These are phyloP conservation scores for Psilocybe mexicana DNA, from an alignment of 1,284 basidiomycete species.

Conservation along the genomic window DNA sequence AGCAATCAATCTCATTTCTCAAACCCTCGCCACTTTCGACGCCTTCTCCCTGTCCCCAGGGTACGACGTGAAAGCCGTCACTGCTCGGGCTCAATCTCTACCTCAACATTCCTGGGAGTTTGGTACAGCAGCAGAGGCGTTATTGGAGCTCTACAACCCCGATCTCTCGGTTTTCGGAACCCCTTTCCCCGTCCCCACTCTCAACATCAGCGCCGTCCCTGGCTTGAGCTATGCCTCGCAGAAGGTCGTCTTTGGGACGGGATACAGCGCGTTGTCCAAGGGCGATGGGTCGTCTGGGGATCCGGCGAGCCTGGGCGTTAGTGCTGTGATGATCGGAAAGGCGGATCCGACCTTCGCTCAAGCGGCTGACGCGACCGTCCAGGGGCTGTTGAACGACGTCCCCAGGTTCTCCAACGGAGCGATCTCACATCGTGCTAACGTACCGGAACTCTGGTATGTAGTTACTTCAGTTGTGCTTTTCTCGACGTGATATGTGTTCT, in stretches of 20 bases:
- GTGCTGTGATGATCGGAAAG: conserved; percentile 41
- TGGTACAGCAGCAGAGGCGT: conserved; percentile 40
- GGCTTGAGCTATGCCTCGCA: conserved; percentile 37
- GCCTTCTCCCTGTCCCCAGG: conserved; percentile 37
- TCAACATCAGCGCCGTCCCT: conserved; percentile 23
- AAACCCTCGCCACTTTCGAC: conserved; percentile 22
- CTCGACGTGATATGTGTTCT: background rate
- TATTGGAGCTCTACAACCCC: conserved; percentile 44
- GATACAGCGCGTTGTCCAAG: conserved; percentile 33
- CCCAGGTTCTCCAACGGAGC: conserved; percentile 51
- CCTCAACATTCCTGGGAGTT: conserved; percentile 48
- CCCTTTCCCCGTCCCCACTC: conserved; percentile 34
- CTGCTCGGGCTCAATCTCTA: conserved; percentile 31
- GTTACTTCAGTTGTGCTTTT: background rate
- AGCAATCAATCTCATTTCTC: conserved; percentile 19
- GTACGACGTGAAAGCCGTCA: conserved; percentile 39
- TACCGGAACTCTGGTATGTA: conserved; percentile 45
- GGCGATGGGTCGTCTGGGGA: conserved; percentile 44
- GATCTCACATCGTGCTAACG: conserved; percentile 48
- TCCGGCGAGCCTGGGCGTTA: conserved; percentile 45
- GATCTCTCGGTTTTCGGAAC: conserved; percentile 39
- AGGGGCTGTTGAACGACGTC: conserved; percentile 39
- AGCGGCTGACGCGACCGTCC: conserved; percentile 33
- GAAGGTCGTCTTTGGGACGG: conserved; percentile 37
- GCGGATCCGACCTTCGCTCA: conserved; percentile 30